phyloP scores from a whole-genome alignment of 164 flowering plant species.

The Liriodendron chinense region DNA sequence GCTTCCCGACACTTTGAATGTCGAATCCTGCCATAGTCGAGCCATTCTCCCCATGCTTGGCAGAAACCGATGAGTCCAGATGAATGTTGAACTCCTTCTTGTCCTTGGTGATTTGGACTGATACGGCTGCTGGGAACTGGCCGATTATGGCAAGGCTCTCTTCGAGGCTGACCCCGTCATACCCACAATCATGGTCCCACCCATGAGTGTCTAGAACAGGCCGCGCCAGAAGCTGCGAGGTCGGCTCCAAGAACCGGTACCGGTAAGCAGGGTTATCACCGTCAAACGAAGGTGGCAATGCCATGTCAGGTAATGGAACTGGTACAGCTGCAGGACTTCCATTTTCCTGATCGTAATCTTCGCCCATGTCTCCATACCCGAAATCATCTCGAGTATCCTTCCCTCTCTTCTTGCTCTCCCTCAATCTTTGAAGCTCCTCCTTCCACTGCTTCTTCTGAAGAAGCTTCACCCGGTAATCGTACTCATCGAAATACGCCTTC shows the following conservation, averaged over 20 bases:
- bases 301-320: slow-evolving; percentile 89
- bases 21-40: slow-evolving; percentile 88
- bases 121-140: slow-evolving; percentile 56
- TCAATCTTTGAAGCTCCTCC: slow-evolving; percentile 77
- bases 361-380: slow-evolving; percentile 34
- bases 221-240: slow-evolving; percentile 80
- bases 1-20: slow-evolving; percentile 79
- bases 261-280: slow-evolving; percentile 78
- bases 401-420: slow-evolving; percentile 67
- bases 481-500: slow-evolving; percentile 91
- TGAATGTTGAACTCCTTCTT: slow-evolving; percentile 92
- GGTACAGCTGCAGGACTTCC: slow-evolving; percentile 77
- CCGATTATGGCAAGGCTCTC: slow-evolving; percentile 56
- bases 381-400: slow-evolving; percentile 32
- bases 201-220: slow-evolving; percentile 91
- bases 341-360: slow-evolving; percentile 58
- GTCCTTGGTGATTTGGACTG: slow-evolving; percentile 82
- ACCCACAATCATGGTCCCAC: slow-evolving; percentile 98
- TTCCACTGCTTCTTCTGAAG: slow-evolving; percentile 93
- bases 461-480: slow-evolving; percentile 90
- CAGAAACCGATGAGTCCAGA: slow-evolving; percentile 76
- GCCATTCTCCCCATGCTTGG: slow-evolving; percentile 73
- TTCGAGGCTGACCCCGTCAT: slow-evolving; percentile 89
- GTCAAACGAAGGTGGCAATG: slow-evolving; percentile 84
- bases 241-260: slow-evolving; percentile 82